These are phyloP conservation scores for Apophysomyces elegans DNA, from an alignment of 371 early-diverging fungal genomes.

Conservation along the genomic window DNA sequence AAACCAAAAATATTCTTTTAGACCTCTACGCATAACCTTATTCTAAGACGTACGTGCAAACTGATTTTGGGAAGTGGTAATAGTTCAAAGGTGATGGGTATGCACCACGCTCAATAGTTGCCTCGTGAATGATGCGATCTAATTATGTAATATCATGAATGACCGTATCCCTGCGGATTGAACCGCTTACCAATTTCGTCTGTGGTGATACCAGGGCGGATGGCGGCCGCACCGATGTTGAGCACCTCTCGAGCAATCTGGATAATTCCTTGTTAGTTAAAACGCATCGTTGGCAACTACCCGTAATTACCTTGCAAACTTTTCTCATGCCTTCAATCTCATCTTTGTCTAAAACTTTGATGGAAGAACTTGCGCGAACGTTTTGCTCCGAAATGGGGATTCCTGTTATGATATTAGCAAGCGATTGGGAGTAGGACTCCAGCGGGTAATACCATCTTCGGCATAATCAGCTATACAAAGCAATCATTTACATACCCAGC, in stretches of 20 bases:
- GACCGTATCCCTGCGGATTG: neutral
- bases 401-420: slow-evolving; percentile 38
- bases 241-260: slow-evolving; percentile 87
- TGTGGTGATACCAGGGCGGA: slow-evolving; percentile 88
- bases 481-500: neutral
- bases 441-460: slow-evolving; percentile 49
- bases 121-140: slow-evolving; percentile 88
- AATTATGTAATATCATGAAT: neutral
- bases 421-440: neutral
- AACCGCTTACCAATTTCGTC: slow-evolving; percentile 73
- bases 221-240: slow-evolving; percentile 77
- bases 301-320: slow-evolving; percentile 69
- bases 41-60: slow-evolving; percentile 78
- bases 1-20: slow-evolving; percentile 7
- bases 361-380: slow-evolving; percentile 58
- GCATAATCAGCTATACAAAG: slow-evolving; percentile 79
- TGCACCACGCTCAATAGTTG: slow-evolving; percentile 79
- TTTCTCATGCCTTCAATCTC: slow-evolving; percentile 87
- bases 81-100: slow-evolving; percentile 98
- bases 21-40: slow-evolving; percentile 52
- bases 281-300: neutral
- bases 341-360: slow-evolving; percentile 66
- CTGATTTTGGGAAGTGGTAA: slow-evolving; percentile 88
- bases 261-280: neutral
- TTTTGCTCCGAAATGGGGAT: slow-evolving; percentile 75